These are phyloP conservation scores for Grosmannia clavigera DNA, from an alignment of 2,329 filamentous ascomycete species.

Conservation along the genomic window DNA sequence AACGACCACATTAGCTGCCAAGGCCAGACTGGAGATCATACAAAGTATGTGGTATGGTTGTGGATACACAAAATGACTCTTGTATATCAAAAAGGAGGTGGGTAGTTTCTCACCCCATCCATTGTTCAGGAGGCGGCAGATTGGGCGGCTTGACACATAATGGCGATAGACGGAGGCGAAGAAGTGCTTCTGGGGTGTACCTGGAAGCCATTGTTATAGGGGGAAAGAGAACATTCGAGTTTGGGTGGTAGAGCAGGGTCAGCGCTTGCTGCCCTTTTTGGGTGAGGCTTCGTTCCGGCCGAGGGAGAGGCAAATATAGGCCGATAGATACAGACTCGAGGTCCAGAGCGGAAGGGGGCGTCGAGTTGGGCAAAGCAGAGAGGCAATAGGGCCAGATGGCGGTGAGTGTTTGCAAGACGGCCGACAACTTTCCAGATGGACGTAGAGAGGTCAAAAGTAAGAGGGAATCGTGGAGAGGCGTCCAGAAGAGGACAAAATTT, in stretches of 20 bases:
- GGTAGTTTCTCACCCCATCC: constrained; percentile 70
- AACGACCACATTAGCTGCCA: constrained; percentile 1
- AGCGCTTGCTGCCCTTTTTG: background rate
- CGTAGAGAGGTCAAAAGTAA: background rate
- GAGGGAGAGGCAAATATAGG: background rate
- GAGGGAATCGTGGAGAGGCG: background rate
- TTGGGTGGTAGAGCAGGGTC: background rate
- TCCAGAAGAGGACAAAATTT: background rate
- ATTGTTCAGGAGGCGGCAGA: constrained; percentile 78
- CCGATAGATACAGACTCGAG: background rate
- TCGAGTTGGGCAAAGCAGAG: background rate
- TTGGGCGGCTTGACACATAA: constrained; percentile 68
- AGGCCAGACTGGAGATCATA: background rate
- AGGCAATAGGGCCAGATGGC: background rate
- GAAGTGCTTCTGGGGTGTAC: constrained; percentile 67
- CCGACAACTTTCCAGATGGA: background rate
- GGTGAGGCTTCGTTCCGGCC: background rate
- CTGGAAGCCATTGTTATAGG: constrained; percentile 36
- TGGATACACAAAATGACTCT: constrained; percentile 1
- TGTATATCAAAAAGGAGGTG: background rate
- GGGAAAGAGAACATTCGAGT: background rate
- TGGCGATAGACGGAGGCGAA: constrained; percentile 67
- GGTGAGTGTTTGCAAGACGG: background rate
- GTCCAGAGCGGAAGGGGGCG: too few species aligned
- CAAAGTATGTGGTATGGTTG: background rate